Evolutionary conservation across 2,329 filamentous ascomycete genomes (phyloP), one percentile per base, ranked within the genome.

Genomic region (Colletotrichum sp.): DNA sequence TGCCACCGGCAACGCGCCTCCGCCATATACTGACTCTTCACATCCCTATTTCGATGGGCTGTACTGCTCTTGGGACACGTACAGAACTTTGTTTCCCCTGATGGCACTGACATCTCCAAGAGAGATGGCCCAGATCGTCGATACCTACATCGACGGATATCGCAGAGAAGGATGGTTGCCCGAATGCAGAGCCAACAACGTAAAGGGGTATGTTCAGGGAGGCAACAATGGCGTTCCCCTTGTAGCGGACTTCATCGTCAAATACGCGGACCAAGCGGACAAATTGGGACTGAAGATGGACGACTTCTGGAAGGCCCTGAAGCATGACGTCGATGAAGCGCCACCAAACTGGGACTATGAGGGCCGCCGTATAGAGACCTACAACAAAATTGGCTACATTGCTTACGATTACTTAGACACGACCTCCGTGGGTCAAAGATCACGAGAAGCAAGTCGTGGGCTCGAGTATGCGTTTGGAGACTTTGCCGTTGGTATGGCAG

Each of bases 41-140:
- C 52, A 72, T n/a, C 52, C 63, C 0, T 68, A 72, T 19, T 72
- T 68, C 15, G 70, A 72, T 27, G 63, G 70, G 8, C 34, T 72
- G 15, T 68, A 72, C n/a, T 72, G 70, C 27, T 60, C 30, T 16
- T 72, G 63, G 70, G 63, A 72, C 8, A 72, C 70, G 25, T 72
- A 61, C 15, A 27, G 34, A 13, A 72, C 70, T 11, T 8, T 72
- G 11, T 72, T 72, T 8, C 70, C 63, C 5, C 11, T 72, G 12
- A 72, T 61, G 32, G 70, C 70, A 5, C 70, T 72, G 5, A 72
- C 70, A 2, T 72, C 70, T 0, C 70, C 63, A 8, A 27, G 63
- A n/a, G 70, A 72, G 15, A 67, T 72, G 63, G 63, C 70, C 1
- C 70, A 72, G 11, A 72, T 72, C 6, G 63, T 68, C 8, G 70